Conservation (phyloP, 2,329 filamentous ascomycete species). For the Fusarium xylarioides region DNA sequence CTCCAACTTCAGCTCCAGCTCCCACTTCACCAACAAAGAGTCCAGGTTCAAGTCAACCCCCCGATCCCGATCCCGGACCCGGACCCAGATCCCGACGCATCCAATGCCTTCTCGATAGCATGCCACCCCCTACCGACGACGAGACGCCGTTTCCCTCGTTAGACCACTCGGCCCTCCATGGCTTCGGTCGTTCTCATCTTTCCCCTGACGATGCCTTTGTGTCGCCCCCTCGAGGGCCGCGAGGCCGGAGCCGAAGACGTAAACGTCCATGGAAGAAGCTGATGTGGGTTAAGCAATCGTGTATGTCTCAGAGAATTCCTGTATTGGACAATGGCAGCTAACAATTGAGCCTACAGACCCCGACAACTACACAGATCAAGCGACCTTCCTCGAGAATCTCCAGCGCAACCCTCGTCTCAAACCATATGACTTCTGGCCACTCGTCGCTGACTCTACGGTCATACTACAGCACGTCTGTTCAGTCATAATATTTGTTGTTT, state of each 20-base stretch:
- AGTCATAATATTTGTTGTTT: conserved; percentile 92
- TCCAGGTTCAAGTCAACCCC: conserved; percentile 3
- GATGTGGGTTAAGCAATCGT: conserved; percentile 97
- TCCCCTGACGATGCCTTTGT: conserved; percentile 87
- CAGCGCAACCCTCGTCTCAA: conserved; percentile 93
- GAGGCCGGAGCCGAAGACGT: conserved; percentile 72
- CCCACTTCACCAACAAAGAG: neutral
- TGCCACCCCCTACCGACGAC: conserved; percentile 52
- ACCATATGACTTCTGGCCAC: conserved; percentile 97
- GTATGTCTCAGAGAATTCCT: conserved; percentile 53
- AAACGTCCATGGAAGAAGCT: conserved; percentile 92
- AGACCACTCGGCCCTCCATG: conserved; percentile 44
- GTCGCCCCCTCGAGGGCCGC: conserved; percentile 65
- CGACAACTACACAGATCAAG: conserved; percentile 98
- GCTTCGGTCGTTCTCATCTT: conserved; percentile 71
- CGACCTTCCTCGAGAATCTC: conserved; percentile 94
- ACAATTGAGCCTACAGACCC: conserved; percentile 67
- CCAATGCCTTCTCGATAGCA: conserved; percentile 37
- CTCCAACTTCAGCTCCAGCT: conserved; percentile 3
- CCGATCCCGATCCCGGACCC: neutral
- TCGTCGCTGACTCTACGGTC: conserved; percentile 93
- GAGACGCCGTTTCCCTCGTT: conserved; percentile 50
- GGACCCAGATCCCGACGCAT: neutral
- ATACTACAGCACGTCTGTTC: conserved; percentile 98
- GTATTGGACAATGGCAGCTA: conserved; percentile 1